Evolutionary conservation across 495 filamentous ascomycete species (phyloP).

Genomic region (Talaromyces borbonicus): DNA sequence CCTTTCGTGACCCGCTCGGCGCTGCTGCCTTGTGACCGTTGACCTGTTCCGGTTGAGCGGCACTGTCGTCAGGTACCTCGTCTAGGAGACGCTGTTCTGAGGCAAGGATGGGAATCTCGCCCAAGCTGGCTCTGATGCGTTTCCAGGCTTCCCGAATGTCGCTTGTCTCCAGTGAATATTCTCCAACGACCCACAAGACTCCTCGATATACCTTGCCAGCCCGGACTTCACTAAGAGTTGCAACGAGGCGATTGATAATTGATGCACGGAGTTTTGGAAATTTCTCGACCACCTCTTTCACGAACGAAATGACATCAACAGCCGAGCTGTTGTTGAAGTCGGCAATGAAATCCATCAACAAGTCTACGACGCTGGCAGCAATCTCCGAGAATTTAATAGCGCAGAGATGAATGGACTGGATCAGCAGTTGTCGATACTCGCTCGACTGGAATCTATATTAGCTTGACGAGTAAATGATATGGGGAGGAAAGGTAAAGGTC

Average conservation of each 20-base stretch:
- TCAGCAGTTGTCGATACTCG: conserved; percentile 91
- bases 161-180: conserved; percentile 86
- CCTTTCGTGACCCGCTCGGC: conserved; percentile 76
- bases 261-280: conserved; percentile 82
- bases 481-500: conserved; percentile 7
- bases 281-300: conserved; percentile 98
- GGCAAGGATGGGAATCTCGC: conserved; percentile 94
- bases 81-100: conserved; percentile 89
- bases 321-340: conserved; percentile 97
- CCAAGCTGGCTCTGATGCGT: conserved; percentile 83
- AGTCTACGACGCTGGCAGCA: conserved; percentile 88
- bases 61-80: conserved; percentile 59
- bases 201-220: conserved; percentile 97
- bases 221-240: conserved; percentile 85
- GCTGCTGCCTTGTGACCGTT: conserved; percentile 74
- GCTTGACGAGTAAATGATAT: background rate
- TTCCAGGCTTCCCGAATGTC: conserved; percentile 98
- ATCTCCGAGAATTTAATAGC: conserved; percentile 99
- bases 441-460: conserved; percentile 50
- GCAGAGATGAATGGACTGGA: conserved; percentile 95
- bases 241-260: conserved; percentile 81
- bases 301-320: conserved; percentile 95
- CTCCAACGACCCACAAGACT: conserved; percentile 94
- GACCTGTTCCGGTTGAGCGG: conserved; percentile 57
- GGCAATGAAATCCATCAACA: conserved; percentile 99